These are phyloP conservation scores for Sporothrix inflata DNA, from an alignment of 2,329 filamentous ascomycete genomes.

Conservation along the genomic window DNA sequence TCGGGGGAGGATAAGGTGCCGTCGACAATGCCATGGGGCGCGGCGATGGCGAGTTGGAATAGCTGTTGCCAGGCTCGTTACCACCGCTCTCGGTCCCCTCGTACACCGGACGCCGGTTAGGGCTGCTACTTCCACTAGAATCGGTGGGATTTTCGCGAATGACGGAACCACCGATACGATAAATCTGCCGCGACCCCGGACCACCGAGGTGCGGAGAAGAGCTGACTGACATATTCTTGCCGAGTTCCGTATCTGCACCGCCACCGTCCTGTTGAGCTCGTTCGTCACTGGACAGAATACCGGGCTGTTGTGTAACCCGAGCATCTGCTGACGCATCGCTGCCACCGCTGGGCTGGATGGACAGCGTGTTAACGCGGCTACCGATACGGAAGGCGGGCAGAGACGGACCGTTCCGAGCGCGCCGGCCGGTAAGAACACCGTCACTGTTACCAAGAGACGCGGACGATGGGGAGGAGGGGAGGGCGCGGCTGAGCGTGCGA, in stretches of 20 bases:
- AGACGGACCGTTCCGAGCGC: slow-evolving; percentile 28
- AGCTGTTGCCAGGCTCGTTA: not conserved
- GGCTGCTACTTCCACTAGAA: slow-evolving; percentile 3
- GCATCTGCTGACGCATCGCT: not conserved
- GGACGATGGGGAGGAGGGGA: slow-evolving; percentile 28
- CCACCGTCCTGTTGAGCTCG: not conserved
- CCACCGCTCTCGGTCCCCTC: not conserved
- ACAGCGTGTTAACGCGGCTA: slow-evolving; percentile 39
- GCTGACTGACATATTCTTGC: not conserved
- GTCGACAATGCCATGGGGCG: not conserved
- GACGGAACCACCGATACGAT: slow-evolving; percentile 47
- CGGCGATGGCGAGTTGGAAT: not conserved
- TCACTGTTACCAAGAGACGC: slow-evolving; percentile 10
- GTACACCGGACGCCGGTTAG: not conserved
- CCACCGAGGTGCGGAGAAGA: not conserved
- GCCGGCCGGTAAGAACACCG: not conserved
- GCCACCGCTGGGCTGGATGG: slow-evolving; percentile 17
- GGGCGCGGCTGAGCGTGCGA: slow-evolving; percentile 60
- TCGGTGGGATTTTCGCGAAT: slow-evolving; percentile 36
- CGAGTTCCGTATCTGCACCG: slow-evolving; percentile 28
- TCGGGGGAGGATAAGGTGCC: not conserved
- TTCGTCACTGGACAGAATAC: slow-evolving; percentile 3
- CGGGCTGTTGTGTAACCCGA: not conserved
- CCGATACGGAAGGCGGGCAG: slow-evolving; percentile 39
- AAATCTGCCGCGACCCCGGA: slow-evolving; percentile 37